Base-by-base conservation (phyloP, 352 stramenopile species). In the Nothophytophthora sp. region DNA sequence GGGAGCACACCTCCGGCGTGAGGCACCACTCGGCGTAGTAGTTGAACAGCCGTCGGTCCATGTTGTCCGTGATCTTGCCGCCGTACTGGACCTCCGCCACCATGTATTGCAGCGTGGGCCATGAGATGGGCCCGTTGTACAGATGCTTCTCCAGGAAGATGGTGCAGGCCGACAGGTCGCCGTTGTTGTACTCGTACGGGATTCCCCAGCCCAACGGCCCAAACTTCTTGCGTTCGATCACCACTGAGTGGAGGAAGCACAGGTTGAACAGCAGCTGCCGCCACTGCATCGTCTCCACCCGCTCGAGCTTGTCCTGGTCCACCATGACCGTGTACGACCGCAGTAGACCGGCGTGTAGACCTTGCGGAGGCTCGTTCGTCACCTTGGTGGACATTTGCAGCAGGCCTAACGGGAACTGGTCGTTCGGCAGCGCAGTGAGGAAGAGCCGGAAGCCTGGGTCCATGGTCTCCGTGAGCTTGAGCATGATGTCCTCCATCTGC, bases 331-430 rank as follows among this genome's bases (percentile, higher is more conserved):
- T 99, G 80, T 98, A 99, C 24, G 92, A 98, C 5, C 96, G 90
- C 32, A 99, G 60, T 24, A 99, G 61, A 20, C 96, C 96, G 3
- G 97, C 96, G 16, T 96, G 92, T 11, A 99, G 68, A 11, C 97
- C 97, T 53, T 97, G 86, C 5, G 97, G 97, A 29, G 96, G 96
- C 50, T 99, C 96, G 55, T 99, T 99, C 5, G 97, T 99, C 20
- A 99, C 96, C 64, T 99, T 99, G 25, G 95, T 99, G 34, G 90
- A 98, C 96, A 99, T 99, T 67, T 99, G 97, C 37, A 99, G 78
- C 62, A 99, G 72, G 2, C 96, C 96, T 0, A 99, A 67, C 5
- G 97, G 97, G 68, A 99, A 99, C 49, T 98, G 81, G 40, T 96
- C 78, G 67, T 98, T 96, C 5, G 97, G 97, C 11, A 99, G 73